These are phyloP conservation scores for Aspergillus pseudoglaucus DNA, from an alignment of 2,329 filamentous ascomycete genomes.

Conservation along the genomic window DNA sequence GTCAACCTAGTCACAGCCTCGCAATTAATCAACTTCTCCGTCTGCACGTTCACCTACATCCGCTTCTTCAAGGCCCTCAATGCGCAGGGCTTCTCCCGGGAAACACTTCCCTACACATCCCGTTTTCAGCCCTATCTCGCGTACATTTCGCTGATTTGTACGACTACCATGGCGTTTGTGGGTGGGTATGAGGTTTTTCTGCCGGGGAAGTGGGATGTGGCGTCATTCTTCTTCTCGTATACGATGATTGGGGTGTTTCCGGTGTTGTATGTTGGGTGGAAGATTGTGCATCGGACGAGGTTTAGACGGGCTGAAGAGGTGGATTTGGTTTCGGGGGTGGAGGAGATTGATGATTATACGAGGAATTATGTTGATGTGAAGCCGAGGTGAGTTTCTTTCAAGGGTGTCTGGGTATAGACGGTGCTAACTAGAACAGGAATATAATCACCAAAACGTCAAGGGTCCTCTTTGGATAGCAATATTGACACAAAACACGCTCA, in stretches of 20 bases:
- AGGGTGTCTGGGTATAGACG: not conserved
- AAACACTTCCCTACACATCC: slow-evolving; percentile 63
- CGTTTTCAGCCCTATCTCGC: slow-evolving; percentile 65
- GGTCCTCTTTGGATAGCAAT: not conserved
- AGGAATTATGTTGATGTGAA: slow-evolving; percentile 51
- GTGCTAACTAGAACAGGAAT: slow-evolving; percentile 16
- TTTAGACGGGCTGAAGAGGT: slow-evolving; percentile 52
- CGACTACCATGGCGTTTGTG: slow-evolving; percentile 65
- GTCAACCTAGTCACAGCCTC: slow-evolving; percentile 66
- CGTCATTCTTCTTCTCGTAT: slow-evolving; percentile 71
- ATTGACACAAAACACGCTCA: not conserved
- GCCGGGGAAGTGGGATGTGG: slow-evolving; percentile 59
- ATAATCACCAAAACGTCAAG: slow-evolving; percentile 5
- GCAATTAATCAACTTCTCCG: slow-evolving; percentile 65
- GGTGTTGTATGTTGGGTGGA: slow-evolving; percentile 64
- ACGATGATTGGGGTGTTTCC: slow-evolving; percentile 68
- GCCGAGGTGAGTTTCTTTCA: slow-evolving; percentile 45
- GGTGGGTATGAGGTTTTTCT: slow-evolving; percentile 72
- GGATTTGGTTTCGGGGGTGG: slow-evolving; percentile 57
- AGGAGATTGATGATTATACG: slow-evolving; percentile 63
- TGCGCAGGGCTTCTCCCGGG: slow-evolving; percentile 62
- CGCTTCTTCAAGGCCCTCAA: slow-evolving; percentile 64
- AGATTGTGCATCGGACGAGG: slow-evolving; percentile 59
- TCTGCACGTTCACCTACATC: slow-evolving; percentile 65
- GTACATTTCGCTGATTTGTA: slow-evolving; percentile 58